phyloP scores from a whole-genome alignment of 208 protist species.

The Histomonas meleagridis region DNA sequence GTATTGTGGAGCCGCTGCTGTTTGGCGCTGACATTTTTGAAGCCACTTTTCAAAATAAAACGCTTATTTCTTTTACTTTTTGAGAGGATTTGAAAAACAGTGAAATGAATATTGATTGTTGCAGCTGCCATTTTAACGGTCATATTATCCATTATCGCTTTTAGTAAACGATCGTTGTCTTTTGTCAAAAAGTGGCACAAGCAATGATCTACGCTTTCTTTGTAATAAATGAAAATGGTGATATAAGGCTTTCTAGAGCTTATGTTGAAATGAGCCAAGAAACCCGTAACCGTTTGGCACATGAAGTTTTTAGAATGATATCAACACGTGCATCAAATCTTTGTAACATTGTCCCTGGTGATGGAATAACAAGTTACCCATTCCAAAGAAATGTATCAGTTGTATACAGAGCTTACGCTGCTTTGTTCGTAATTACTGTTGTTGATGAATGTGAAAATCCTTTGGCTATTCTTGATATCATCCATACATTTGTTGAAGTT shows the following conservation, averaged over 20 bases:
- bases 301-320: constrained; percentile 36
- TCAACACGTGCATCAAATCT: neutral
- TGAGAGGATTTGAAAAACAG: too few species aligned
- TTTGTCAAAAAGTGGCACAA: neutral
- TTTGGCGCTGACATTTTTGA: too few species aligned
- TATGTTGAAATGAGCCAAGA: constrained; percentile 33
- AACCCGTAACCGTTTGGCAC: neutral
- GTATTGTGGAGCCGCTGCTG: too few species aligned
- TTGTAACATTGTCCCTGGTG: neutral
- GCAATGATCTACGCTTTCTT: constrained; percentile 26
- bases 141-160: too few species aligned
- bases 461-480: neutral
- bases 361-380: constrained; percentile 27
- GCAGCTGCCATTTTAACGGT: too few species aligned
- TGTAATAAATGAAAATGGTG: constrained; percentile 12
- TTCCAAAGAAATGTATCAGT: neutral
- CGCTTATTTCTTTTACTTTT: too few species aligned
- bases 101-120: too few species aligned
- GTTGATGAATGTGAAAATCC: constrained; percentile 25
- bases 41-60: too few species aligned
- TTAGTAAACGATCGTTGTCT: neutral
- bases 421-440: constrained; percentile 18
- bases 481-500: constrained; percentile 34
- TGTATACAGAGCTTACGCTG: neutral
- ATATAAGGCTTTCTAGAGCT: neutral